Conservation (phyloP, 768 basidiomycete species). For the Daedaleopsis nitida region DNA sequence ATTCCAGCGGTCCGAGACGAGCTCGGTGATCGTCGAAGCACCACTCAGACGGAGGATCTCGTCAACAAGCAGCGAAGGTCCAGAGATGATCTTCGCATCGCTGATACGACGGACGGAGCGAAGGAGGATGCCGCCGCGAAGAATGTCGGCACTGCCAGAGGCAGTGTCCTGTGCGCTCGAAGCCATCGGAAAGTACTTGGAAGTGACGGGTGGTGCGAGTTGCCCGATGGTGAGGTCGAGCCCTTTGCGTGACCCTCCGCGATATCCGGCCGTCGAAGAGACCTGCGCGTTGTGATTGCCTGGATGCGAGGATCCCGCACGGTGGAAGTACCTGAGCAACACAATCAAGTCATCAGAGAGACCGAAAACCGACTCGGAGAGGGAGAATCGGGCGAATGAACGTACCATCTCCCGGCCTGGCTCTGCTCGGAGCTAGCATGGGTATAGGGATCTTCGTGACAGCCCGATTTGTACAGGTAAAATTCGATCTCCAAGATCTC, state of each 20-base stretch:
- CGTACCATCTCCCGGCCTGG: constrained; percentile 60
- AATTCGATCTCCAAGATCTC: constrained; percentile 75
- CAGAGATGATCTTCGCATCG: constrained; percentile 59
- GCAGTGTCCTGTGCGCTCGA: not conserved
- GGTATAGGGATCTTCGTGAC: constrained; percentile 74
- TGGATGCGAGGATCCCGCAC: constrained; percentile 53
- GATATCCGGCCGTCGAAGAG: constrained; percentile 43
- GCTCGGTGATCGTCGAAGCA: constrained; percentile 48
- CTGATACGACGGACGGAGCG: constrained; percentile 58
- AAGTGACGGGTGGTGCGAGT: constrained; percentile 26
- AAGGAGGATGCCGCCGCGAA: constrained; percentile 70
- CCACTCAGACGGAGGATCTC: constrained; percentile 58
- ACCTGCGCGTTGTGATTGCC: constrained; percentile 33
- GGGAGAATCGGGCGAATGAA: too few relatives aligned
- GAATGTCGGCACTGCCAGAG: not conserved
- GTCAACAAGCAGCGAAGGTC: constrained; percentile 80
- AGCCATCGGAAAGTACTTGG: constrained; percentile 29
- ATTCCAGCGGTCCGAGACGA: constrained; percentile 61
- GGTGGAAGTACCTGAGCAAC: constrained; percentile 73
- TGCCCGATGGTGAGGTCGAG: constrained; percentile 71
- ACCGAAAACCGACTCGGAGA: not conserved
- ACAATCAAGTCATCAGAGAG: too few relatives aligned
- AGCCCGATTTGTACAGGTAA: constrained; percentile 59
- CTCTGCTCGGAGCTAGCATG: constrained; percentile 72
- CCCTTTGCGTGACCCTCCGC: constrained; percentile 77